A percentile compares a stretch with the other conserved stretches of the same genome.
These are phyloP conservation scores for Trypanosoma cruzi DNA, from an alignment of 208 protist genomes.

Conservation along the genomic window DNA sequence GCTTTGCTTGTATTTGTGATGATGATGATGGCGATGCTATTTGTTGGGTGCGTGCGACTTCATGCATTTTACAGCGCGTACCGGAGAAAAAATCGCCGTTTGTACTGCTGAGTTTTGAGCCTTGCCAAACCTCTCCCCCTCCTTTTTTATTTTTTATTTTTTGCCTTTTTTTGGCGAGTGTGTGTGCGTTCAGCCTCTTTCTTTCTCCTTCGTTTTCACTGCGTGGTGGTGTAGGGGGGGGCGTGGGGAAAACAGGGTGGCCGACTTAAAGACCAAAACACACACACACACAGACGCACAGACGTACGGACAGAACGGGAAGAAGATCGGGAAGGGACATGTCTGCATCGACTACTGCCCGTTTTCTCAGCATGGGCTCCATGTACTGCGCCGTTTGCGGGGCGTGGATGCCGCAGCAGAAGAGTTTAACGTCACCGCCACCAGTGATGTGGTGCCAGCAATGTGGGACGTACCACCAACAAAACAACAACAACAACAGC, in stretches of 20 bases:
- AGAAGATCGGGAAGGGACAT: slow-evolving; percentile 4
- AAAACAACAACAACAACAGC: slow-evolving; percentile 32
- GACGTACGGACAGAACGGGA: slow-evolving; percentile 4
- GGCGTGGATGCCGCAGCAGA: slow-evolving; percentile 41
- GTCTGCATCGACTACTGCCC: slow-evolving; percentile 24
- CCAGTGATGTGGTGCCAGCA: slow-evolving; percentile 29
- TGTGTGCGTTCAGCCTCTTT: background rate
- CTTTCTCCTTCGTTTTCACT: background rate
- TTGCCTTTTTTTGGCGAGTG: slow-evolving; percentile 12
- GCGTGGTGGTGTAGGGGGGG: background rate
- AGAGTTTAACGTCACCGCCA: background rate
- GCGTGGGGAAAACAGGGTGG: too few species aligned
- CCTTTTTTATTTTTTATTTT: slow-evolving; percentile 17
- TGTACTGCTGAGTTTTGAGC: too few species aligned
- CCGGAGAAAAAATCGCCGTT: too few species aligned
- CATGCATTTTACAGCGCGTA: too few species aligned
- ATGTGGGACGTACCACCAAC: too few species aligned
- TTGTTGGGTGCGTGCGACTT: too few species aligned
- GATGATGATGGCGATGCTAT: too few species aligned
- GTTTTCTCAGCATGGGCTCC: slow-evolving; percentile 62
- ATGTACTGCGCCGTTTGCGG: slow-evolving; percentile 73
- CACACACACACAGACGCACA: slow-evolving; percentile 4
- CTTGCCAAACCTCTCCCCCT: too few species aligned
- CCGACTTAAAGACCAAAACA: background rate
- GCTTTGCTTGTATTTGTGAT: too few species aligned